Evolutionary conservation across 805 yeast genomes (phyloP).

Genomic region (Pichia heedii): DNA sequence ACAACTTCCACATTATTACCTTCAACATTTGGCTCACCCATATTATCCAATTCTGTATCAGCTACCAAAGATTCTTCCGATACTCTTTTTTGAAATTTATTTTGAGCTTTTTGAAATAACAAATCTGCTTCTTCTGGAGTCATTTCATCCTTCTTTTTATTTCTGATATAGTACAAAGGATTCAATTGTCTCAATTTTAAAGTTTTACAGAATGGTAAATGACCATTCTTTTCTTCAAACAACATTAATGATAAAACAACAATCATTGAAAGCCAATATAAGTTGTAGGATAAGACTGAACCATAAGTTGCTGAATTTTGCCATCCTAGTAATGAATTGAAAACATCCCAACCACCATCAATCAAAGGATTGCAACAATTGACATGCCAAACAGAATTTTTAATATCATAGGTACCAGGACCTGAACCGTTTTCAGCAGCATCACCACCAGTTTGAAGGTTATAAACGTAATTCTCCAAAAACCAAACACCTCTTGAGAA

Average conservation of each 20-base stretch:
- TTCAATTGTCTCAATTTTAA: conserved; percentile 41
- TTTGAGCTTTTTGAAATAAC: conserved; percentile 36
- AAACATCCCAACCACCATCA: conserved; percentile 91
- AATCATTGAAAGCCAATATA: conserved; percentile 71
- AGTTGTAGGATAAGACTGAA: conserved; percentile 74
- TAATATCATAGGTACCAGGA: conserved; percentile 82
- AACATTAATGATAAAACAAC: conserved; percentile 47
- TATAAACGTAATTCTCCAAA: conserved; percentile 61
- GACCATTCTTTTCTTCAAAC: conserved; percentile 73
- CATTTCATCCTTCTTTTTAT: conserved; percentile 49
- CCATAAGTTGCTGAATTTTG: conserved; percentile 91
- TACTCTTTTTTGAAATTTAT: conserved; percentile 8
- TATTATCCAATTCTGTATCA: background rate
- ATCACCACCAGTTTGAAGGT: conserved; percentile 73
- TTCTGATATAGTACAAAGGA: conserved; percentile 61
- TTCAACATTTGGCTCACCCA: no score
- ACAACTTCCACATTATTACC: background rate
- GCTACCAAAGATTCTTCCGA: background rate
- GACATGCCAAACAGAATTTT: conserved; percentile 79
- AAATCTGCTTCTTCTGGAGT: conserved; percentile 37
- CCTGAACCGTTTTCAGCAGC: conserved; percentile 86
- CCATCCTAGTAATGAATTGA: conserved; percentile 90
- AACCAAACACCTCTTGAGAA: conserved; percentile 87
- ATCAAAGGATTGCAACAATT: conserved; percentile 90
- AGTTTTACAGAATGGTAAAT: conserved; percentile 53